Evolutionary conservation across 179 eudicot species (phyloP), one percentile per base, ranked within the genome.

Genomic region (Dionaea muscipula): DNA sequence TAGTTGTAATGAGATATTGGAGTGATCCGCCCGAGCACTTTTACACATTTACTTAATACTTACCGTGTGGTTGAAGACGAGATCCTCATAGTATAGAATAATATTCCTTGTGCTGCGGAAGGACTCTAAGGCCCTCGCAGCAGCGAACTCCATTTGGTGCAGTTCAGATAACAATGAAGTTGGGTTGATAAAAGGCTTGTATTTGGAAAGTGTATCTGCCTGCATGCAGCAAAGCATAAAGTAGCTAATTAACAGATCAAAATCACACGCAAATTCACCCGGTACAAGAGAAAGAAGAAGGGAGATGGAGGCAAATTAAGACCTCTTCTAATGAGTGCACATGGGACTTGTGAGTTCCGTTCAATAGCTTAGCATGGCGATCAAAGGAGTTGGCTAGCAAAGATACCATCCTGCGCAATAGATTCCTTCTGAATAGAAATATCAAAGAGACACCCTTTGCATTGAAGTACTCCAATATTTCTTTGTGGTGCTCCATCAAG

Each of bases 251-350:
- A 24, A 21, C 21, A 25, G 36, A 27, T 49, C 31, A 57, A 19
- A 20, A 44, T 51, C 53, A 52, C 10, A 33, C 7, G 24, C 33
- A 36, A 19, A 26, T 2, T 5, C 26, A 17, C 44, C 25, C 33
- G 28, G 35, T 14, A 21, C 16, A 15, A 25, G 35, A 23, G 23
- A 26, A 7, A 24, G 22, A 45, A 47, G 24, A 25, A 26, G 44
- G 53, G 55, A 57, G 27, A 47, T 16, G 46, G 50, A 21, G 47
- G 27, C 37, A 57, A 37, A 39, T 25, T 53, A 6, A 13, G 47
- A 88, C 96, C 95, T 89, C 97, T 63, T 77, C 80, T 9, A 25
- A 57, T 3, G 93, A 75, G 75, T 89, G 95, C 45, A 85, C 95
- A 44, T 89, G 97, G 68, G 97, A 77, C 66, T 85, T 86, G 72